These are phyloP conservation scores for Malassezia obtusa DNA, from an alignment of 1,284 basidiomycete genomes.

Conservation along the genomic window DNA sequence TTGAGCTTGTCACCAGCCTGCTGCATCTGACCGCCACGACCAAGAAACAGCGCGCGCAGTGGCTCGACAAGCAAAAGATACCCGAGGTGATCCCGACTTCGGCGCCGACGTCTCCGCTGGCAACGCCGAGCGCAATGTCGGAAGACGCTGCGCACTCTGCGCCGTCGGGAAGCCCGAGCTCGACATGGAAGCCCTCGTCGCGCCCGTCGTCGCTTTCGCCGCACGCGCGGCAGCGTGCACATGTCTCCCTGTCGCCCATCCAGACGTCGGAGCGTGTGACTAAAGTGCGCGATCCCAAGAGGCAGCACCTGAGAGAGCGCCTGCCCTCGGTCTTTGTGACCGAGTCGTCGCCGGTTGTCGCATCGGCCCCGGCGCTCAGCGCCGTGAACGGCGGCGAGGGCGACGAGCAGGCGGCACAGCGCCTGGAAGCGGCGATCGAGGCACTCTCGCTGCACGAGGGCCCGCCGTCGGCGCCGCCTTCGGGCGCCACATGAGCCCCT, in stretches of 20 bases:
- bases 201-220: background rate
- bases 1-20: background rate
- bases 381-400: too few species aligned
- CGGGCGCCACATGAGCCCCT: too few species aligned
- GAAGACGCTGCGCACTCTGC: background rate
- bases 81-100: slow-evolving; percentile 10
- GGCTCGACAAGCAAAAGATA: slow-evolving; percentile 1
- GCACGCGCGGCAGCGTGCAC: background rate
- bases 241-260: background rate
- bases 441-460: too few species aligned
- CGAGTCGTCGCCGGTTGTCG: background rate
- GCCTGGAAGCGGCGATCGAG: too few species aligned
- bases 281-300: background rate
- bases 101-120: background rate
- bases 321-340: background rate
- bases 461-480: too few species aligned
- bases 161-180: background rate
- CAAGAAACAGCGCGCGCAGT: slow-evolving; percentile 1
- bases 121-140: background rate
- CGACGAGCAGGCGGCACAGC: too few species aligned
- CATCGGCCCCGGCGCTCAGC: too few species aligned
- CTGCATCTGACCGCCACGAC: slow-evolving; percentile 1
- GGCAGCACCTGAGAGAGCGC: background rate
- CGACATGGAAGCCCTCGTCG: background rate
- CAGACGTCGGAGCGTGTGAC: background rate